Evolutionary conservation across 257 asterid genomes (phyloP).

Genomic region (Henckelia pumila): DNA sequence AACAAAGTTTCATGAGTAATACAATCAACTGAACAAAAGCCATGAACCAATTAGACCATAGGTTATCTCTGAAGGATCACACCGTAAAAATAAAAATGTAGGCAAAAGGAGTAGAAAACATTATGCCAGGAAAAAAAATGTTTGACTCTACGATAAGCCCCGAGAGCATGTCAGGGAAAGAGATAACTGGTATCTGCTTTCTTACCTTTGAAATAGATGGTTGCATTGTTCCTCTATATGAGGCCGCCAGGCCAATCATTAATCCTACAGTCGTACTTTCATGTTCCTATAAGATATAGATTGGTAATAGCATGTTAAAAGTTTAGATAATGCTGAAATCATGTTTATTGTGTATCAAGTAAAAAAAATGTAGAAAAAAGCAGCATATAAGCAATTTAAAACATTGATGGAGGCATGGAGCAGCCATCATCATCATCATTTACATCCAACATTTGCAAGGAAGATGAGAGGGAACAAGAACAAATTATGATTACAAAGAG

Average conservation of each 20-base stretch:
- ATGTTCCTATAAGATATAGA: conserved; percentile 62
- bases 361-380: conserved; percentile 12
- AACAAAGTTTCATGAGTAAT: too few species aligned
- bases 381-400: conserved; percentile 9
- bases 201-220: conserved; percentile 95
- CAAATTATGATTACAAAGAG: not conserved
- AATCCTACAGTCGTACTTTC: conserved; percentile 93
- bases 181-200: conserved; percentile 21
- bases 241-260: conserved; percentile 98
- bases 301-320: too few species aligned
- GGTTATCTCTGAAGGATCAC: not conserved
- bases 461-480: conserved; percentile 7
- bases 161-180: conserved; percentile 23
- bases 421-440: not conserved
- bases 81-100: not conserved
- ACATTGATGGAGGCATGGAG: not conserved
- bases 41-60: not conserved
- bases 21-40: not conserved
- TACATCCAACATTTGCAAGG: not conserved
- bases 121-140: not conserved
- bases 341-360: not conserved
- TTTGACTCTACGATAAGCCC: not conserved
- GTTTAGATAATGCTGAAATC: too few species aligned
- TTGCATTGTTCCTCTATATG: conserved; percentile 93
- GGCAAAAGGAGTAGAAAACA: conserved; percentile 1